phyloP scores from a whole-genome alignment of 148 eudicot genomes.

The Oxyria digyna region DNA sequence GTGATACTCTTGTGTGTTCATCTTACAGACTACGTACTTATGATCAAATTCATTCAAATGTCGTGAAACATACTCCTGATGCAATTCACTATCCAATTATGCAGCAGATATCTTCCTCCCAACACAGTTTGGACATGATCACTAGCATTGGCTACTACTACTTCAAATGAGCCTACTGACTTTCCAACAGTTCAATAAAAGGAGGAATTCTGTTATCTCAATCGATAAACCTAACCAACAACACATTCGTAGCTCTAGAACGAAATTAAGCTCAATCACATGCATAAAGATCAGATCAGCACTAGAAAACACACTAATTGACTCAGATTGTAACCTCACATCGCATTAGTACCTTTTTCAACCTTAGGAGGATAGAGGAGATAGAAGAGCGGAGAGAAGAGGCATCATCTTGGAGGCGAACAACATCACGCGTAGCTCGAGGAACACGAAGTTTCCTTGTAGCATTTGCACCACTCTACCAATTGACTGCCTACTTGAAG shows the following conservation, averaged over 20 bases:
- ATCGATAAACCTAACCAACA: not conserved
- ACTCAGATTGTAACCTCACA: not conserved
- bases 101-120: not conserved
- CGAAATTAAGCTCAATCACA: not conserved
- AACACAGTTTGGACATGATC: not conserved
- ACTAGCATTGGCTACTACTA: not conserved
- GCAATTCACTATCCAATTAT: not conserved
- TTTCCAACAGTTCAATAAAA: not conserved
- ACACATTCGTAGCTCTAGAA: too few relatives aligned
- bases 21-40: not conserved
- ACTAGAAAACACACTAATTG: not conserved
- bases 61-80: not conserved
- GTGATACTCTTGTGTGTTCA: too few relatives aligned
- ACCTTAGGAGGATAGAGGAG: slow-evolving; percentile 49
- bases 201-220: not conserved
- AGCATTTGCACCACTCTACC: too few relatives aligned
- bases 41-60: not conserved
- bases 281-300: not conserved
- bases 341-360: slow-evolving; percentile 38
- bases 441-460: slow-evolving; percentile 97
- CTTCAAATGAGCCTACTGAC: not conserved
- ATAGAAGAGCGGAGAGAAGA: slow-evolving; percentile 62
- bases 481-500: too few relatives aligned
- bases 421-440: slow-evolving; percentile 84
- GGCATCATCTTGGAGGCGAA: slow-evolving; percentile 86